Evolutionary conservation across 1,139 yeast genomes (phyloP), one percentile per base, ranked within the genome.

Genomic region (Protomyces pachydermus): DNA sequence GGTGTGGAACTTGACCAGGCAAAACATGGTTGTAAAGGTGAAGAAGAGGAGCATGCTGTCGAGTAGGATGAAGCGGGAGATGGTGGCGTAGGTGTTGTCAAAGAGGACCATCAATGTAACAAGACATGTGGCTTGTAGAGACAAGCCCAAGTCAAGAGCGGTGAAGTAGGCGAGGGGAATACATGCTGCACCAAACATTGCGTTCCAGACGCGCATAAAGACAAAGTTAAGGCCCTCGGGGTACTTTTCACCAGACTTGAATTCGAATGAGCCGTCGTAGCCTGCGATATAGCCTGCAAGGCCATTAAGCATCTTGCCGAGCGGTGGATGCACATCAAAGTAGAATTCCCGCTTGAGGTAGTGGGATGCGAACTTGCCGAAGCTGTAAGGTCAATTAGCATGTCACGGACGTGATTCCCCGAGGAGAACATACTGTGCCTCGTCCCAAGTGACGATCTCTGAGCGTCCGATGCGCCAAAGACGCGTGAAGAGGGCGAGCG

Each of bases 281-380:
- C 96, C 96, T 45, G 97, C 97, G 69, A 95, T 73, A 73, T 87
- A 91, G 16, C 98, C 99, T 14, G 97, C 88, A 52, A 95, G 80
- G 1, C 97, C 99, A 69, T 91, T 91, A 68, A 95, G 81, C 97
- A 95, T 91, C 77, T 95, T 95, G 46, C 98, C 98, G 71, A 95
- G 82, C 1, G 98, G 98, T 61, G 99, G 99, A 76, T 93, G 99
- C 66, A 93, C 98, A 77, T 93, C 99, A 74, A 91, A 97, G 76
- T 91, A 91, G 75, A 91, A 91, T 72, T 91, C 95, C 73, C 89
- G 96, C 79, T 91, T 86, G 70, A 91, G 79, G 78, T 91, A 91
- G 76, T 89, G 88, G 14, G 97, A 88, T 63, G 97, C 97, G 74
- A 91, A 91, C 75, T 90, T 91, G 67, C 97, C 98, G 74, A 91